Evolutionary conservation across 495 filamentous ascomycete species (phyloP).

Genomic region (Umbilicaria muhlenbergii): DNA sequence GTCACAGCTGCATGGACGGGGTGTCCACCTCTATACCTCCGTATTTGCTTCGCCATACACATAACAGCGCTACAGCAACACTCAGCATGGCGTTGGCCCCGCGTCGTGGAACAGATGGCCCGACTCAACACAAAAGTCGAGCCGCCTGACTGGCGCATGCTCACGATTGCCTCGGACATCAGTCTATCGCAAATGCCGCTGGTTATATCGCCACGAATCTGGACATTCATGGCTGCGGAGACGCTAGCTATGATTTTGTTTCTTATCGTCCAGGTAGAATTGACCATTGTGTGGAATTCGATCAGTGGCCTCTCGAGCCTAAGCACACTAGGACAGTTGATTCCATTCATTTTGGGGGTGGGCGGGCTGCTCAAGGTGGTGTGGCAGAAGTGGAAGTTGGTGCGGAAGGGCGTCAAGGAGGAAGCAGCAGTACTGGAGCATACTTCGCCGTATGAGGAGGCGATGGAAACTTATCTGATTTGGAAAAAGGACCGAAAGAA

Average conservation of each 20-base stretch:
- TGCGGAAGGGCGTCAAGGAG: not conserved
- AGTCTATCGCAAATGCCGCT: not conserved
- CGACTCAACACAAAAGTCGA: not conserved
- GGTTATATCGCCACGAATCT: not conserved
- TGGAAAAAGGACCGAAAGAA: not conserved
- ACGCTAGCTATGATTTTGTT: slow-evolving; percentile 1
- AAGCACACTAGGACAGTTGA: slow-evolving; percentile 14
- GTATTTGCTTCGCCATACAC: not conserved
- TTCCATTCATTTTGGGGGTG: slow-evolving; percentile 17
- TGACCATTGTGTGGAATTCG: slow-evolving; percentile 15
- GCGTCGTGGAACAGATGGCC: slow-evolving; percentile 1
- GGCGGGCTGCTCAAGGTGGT: slow-evolving; percentile 12
- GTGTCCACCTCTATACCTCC: not conserved
- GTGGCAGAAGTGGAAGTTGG: slow-evolving; percentile 5
- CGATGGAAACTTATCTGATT: slow-evolving; percentile 1
- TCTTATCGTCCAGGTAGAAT: slow-evolving; percentile 14
- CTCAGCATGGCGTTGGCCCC: not conserved
- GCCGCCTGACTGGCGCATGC: not conserved
- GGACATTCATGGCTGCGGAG: not conserved
- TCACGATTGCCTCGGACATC: slow-evolving; percentile 3
- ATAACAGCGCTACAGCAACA: not conserved
- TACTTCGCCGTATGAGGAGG: slow-evolving; percentile 1
- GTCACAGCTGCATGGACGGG: not conserved
- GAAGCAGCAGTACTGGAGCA: not conserved
- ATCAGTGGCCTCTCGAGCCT: slow-evolving; percentile 11